Conservation (phyloP, 352 stramenopile species). For the Pythium diclinum region DNA sequence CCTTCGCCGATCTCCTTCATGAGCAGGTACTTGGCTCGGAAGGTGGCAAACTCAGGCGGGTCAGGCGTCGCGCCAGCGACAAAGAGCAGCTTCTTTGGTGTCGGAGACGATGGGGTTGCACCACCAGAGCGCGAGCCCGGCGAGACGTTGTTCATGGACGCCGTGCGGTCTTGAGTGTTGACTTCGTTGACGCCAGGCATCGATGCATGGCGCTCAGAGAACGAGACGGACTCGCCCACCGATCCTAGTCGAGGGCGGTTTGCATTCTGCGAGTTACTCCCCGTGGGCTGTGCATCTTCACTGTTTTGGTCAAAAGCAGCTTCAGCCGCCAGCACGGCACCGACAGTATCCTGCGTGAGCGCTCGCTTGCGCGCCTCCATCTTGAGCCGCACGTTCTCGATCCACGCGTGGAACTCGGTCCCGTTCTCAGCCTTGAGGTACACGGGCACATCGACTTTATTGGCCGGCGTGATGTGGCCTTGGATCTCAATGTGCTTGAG, state of each 20-base stretch:
- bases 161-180: constrained; percentile 5
- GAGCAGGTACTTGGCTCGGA: constrained; percentile 60
- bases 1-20: constrained; percentile 84
- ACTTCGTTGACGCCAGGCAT: not conserved
- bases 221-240: constrained; percentile 15
- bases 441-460: constrained; percentile 44
- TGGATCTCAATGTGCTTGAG: constrained; percentile 51
- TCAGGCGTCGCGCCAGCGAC: constrained; percentile 33
- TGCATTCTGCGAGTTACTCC: not conserved
- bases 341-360: constrained; percentile 24
- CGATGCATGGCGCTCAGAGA: constrained; percentile 15
- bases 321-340: constrained; percentile 14
- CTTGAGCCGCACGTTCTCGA: constrained; percentile 44
- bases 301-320: constrained; percentile 1
- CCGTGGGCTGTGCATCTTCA: not conserved
- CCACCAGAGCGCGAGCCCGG: not conserved
- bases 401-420: constrained; percentile 43
- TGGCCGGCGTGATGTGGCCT: constrained; percentile 32
- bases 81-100: constrained; percentile 20
- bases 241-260: constrained; percentile 1
- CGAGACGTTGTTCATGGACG: constrained; percentile 20
- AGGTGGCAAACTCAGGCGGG: constrained; percentile 47
- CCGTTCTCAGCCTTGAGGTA: constrained; percentile 51
- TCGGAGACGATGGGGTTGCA: not conserved
- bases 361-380: constrained; percentile 48